These are phyloP conservation scores for Letharia lupina DNA, from an alignment of 495 filamentous ascomycete genomes.

Conservation along the genomic window DNA sequence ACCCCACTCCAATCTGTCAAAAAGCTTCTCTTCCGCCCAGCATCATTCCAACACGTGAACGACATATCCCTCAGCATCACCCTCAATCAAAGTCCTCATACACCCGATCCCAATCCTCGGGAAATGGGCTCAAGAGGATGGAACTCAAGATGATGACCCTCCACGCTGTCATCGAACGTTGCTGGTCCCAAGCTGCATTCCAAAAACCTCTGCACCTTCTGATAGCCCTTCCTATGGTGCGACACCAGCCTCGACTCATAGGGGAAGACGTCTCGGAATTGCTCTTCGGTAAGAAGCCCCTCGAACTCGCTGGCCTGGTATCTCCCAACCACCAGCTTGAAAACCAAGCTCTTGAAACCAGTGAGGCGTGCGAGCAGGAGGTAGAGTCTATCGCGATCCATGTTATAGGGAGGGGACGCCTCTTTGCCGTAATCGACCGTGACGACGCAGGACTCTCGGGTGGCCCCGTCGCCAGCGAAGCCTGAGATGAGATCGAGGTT, in stretches of 20 bases:
- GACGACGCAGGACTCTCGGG: neutral
- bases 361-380: neutral
- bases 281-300: neutral
- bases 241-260: neutral
- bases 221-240: neutral
- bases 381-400: neutral
- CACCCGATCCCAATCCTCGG: neutral
- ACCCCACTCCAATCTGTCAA: too few relatives aligned
- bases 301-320: neutral
- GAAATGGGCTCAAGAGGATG: neutral
- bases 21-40: neutral
- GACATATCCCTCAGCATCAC: neutral
- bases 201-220: neutral
- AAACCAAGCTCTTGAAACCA: neutral
- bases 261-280: neutral
- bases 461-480: neutral
- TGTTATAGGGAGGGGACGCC: neutral
- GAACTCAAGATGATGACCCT: neutral
- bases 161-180: neutral
- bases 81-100: neutral
- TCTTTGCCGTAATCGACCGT: neutral
- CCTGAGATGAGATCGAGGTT: neutral
- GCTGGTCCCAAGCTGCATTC: neutral
- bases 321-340: neutral
- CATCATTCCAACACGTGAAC: neutral